Conservation (phyloP, 306 rosid species). For the Dalbergia cochinchinensis region DNA sequence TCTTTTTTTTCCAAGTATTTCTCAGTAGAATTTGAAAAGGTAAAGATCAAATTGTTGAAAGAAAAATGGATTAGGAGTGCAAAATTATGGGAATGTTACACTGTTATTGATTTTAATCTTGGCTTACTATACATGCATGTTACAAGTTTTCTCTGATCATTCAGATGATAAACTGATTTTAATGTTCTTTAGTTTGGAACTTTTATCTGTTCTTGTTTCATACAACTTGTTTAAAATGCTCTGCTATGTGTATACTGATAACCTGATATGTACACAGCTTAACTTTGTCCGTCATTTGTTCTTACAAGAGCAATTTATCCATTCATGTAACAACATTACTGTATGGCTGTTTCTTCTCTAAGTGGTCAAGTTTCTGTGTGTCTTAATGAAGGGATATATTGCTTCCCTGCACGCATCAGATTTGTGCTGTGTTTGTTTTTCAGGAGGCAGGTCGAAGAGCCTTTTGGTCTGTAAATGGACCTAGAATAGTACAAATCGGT, state of each 20-base stretch:
- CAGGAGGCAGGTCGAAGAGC: constrained; percentile 96
- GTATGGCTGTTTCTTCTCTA: constrained; percentile 5
- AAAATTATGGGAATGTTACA: neutral
- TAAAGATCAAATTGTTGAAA: too few relatives aligned
- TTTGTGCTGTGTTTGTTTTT: constrained; percentile 16
- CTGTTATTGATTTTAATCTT: neutral
- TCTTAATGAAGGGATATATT: neutral
- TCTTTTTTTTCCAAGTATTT: too few relatives aligned
- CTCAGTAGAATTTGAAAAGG: too few relatives aligned
- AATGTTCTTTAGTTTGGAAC: neutral
- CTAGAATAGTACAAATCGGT: constrained; percentile 86
- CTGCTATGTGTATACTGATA: neutral
- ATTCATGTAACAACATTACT: neutral
- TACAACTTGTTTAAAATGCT: constrained; percentile 12
- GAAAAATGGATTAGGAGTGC: neutral
- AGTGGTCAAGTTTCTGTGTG: constrained; percentile 9
- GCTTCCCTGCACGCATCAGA: neutral
- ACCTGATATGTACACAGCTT: neutral
- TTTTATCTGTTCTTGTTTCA: neutral
- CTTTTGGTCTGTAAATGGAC: constrained; percentile 95
- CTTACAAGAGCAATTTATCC: neutral
- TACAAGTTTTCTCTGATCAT: constrained; percentile 1
- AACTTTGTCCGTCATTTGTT: neutral
- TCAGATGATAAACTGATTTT: neutral
- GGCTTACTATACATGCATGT: neutral